phyloP scores from a whole-genome alignment of 345 rosid genomes.

The Syzygium aqueum region DNA sequence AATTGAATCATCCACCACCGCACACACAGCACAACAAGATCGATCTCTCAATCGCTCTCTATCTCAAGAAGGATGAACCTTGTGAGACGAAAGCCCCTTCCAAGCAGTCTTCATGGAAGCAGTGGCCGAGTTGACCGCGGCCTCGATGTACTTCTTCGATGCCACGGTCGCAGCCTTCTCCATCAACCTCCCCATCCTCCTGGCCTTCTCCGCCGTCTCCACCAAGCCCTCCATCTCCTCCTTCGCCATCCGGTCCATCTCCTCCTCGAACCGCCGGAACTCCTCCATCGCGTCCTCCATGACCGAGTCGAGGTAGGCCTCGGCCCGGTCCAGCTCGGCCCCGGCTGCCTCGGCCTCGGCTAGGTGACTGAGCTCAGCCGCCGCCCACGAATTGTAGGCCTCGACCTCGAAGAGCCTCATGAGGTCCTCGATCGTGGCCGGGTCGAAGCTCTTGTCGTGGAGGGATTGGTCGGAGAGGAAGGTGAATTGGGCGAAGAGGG shows the following conservation, averaged over 20 bases:
- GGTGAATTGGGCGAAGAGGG: slow-evolving; percentile 64
- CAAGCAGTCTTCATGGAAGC: slow-evolving; percentile 77
- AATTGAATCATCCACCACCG: background rate
- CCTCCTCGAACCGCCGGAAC: slow-evolving; percentile 53
- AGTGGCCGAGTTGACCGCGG: slow-evolving; percentile 69
- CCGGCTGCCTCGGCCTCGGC: slow-evolving; percentile 41
- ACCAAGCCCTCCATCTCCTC: slow-evolving; percentile 32
- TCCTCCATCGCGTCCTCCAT: slow-evolving; percentile 83
- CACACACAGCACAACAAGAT: background rate
- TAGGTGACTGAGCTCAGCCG: slow-evolving; percentile 38
- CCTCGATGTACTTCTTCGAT: slow-evolving; percentile 61
- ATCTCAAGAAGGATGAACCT: slow-evolving; percentile 70
- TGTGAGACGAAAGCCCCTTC: slow-evolving; percentile 46
- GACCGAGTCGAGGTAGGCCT: slow-evolving; percentile 49
- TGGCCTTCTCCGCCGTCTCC: slow-evolving; percentile 49
- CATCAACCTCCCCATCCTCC: slow-evolving; percentile 45
- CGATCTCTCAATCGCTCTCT: background rate
- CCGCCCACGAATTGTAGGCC: slow-evolving; percentile 81
- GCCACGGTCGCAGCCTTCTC: slow-evolving; percentile 59
- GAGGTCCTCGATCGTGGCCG: slow-evolving; percentile 61
- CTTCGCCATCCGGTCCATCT: slow-evolving; percentile 48
- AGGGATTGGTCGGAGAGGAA: slow-evolving; percentile 67
- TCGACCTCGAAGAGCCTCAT: slow-evolving; percentile 80
- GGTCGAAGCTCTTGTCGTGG: slow-evolving; percentile 63
- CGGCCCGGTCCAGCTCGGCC: slow-evolving; percentile 35